phyloP scores from a whole-genome alignment of 208 protist species.

The Trypanosoma avium region DNA sequence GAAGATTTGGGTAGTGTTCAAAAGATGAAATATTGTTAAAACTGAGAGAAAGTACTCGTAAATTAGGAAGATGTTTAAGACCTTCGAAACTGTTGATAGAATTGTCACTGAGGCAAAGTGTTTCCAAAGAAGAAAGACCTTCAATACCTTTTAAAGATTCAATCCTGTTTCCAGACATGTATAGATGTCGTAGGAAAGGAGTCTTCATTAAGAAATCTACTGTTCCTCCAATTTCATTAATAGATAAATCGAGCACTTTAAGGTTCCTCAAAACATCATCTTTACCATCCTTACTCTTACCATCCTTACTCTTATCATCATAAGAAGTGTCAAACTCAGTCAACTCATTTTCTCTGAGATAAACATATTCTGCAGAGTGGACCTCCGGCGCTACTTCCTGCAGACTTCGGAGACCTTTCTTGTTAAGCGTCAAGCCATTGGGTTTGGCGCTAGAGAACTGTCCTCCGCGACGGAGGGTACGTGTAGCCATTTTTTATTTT shows the following conservation, averaged over 20 bases:
- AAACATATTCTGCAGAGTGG: slow-evolving; percentile 86
- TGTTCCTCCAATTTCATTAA: slow-evolving; percentile 87
- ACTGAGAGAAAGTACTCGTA: slow-evolving; percentile 92
- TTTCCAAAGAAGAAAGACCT: slow-evolving; percentile 82
- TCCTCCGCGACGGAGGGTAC: slow-evolving; percentile 38
- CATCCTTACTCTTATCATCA: no score
- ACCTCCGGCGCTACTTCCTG: slow-evolving; percentile 73
- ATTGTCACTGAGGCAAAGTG: slow-evolving; percentile 92
- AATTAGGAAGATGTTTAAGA: slow-evolving; percentile 80
- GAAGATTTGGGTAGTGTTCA: slow-evolving; percentile 79
- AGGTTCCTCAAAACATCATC: slow-evolving; percentile 82
- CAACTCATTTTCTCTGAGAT: slow-evolving; percentile 92
- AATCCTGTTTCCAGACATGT: slow-evolving; percentile 93
- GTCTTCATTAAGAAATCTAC: slow-evolving; percentile 83
- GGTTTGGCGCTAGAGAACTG: slow-evolving; percentile 63
- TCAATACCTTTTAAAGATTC: slow-evolving; percentile 80
- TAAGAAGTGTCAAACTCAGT: slow-evolving; percentile 81
- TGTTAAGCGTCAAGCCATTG: slow-evolving; percentile 75
- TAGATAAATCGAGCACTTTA: slow-evolving; percentile 89
- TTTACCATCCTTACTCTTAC: no score
- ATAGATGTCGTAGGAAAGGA: slow-evolving; percentile 87
- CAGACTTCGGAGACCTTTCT: slow-evolving; percentile 81
- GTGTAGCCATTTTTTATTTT: slow-evolving; percentile 14
- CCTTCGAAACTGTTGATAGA: slow-evolving; percentile 89
- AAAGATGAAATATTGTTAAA: slow-evolving; percentile 93